Percentiles rank a stretch among this genome's conserved stretches.
Conservation (phyloP, 768 basidiomycete species). For the Pleurotus giganteus region DNA sequence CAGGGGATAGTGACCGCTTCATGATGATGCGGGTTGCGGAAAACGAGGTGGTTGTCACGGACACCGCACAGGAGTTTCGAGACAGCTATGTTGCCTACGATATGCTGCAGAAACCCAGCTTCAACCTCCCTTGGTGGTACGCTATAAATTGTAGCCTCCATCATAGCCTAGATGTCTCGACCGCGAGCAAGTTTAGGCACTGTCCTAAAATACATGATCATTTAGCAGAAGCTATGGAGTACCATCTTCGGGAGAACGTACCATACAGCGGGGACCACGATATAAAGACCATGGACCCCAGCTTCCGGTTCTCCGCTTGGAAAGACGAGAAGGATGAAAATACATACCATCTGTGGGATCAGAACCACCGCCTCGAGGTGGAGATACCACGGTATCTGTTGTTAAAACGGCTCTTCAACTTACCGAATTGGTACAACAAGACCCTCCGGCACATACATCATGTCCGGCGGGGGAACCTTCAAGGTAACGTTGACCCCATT, state of each 20-base stretch:
- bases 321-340: not conserved
- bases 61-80: not conserved
- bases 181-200: not conserved
- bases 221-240: not conserved
- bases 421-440: not conserved
- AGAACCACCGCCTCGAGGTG: not conserved
- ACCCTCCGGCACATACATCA: not conserved
- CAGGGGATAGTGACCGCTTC: not conserved
- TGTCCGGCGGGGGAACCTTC: not conserved
- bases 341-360: not conserved
- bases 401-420: not conserved
- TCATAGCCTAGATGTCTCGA: not conserved
- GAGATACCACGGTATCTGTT: not conserved
- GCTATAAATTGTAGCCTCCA: not conserved
- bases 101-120: not conserved
- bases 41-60: not conserved
- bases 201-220: not conserved
- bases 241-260: not conserved
- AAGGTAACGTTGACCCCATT: no score
- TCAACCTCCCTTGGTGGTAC: not conserved
- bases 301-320: not conserved
- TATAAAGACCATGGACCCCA: not conserved
- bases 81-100: not conserved
- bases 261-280: not conserved
- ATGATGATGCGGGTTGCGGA: not conserved